Evolutionary conservation across 257 asterid species (phyloP), one percentile per base, ranked within the genome.

Genomic region (Forsythia suspensa): DNA sequence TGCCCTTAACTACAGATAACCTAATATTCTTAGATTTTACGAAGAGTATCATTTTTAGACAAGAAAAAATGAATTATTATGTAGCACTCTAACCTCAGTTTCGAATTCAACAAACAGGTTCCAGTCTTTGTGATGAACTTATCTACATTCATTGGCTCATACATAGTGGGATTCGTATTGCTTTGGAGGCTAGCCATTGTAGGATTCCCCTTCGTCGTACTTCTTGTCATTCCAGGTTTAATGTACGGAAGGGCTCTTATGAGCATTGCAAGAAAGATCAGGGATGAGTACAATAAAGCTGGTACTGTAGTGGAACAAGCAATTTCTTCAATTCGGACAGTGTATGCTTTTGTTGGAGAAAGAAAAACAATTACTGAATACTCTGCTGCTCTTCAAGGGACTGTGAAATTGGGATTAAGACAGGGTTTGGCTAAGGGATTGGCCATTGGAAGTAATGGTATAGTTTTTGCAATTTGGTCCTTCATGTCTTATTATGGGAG

Each of bases 341-440:
- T 95, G 15, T 93, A 95, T 66, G 91, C 99, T 0, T 95, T 93
- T 43, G 98, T 87, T 1, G 97, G 96, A 6, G 99, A 95, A 87
- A 83, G 78, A 63, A 92, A 86, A 84, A 90, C 94, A 0, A 77
- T 86, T 0, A 84, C 65, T 7, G 76, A 81, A 0, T 95, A 92
- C 73, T 91, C 97, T 2, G 78, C 74, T 51, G 96, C 99, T 44
- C 95, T 95, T 18, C 88, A 91, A 34, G 99, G 92, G 75, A 86
- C 98, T 3, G 90, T 91, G 8, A 88, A 86, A 41, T 79, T 93
- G 71, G 99, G 99, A 13, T 61, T 89, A 10, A 81, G 81, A 66
- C 99, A 95, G 77, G 99, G 99, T 10, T 86, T 93, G 9, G 95
- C 94, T 10, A 95, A 95, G 84, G 99, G 99, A 8, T 80, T 95